A percentile compares a stretch with the other conserved stretches of the same genome.
These are phyloP conservation scores for Erodium moschatum DNA, from an alignment of 441 rosid genomes.

Conservation along the genomic window DNA sequence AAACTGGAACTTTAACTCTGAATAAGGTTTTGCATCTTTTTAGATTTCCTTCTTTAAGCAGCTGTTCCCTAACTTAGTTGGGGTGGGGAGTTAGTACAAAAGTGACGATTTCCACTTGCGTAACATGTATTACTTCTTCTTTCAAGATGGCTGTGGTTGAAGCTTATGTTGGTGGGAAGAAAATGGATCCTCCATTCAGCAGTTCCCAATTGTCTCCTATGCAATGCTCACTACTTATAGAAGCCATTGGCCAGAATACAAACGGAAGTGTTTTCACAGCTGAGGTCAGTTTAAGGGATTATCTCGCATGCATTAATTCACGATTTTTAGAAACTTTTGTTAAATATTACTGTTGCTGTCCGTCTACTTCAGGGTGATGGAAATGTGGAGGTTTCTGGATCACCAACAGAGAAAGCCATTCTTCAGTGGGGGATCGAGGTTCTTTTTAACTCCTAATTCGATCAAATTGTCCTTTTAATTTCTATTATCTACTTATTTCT, in stretches of 20 bases:
- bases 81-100: not conserved
- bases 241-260: slow-evolving; percentile 77
- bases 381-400: slow-evolving; percentile 73
- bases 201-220: slow-evolving; percentile 53
- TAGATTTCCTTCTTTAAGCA: not conserved
- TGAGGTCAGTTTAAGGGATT: slow-evolving; percentile 37
- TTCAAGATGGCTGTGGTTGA: slow-evolving; percentile 80
- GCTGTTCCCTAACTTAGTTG: no score
- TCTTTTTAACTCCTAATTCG: not conserved
- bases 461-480: slow-evolving; percentile 14
- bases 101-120: not conserved
- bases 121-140: slow-evolving; percentile 31
- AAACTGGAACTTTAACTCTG: slow-evolving; percentile 93
- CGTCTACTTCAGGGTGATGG: slow-evolving; percentile 43
- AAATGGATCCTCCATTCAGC: slow-evolving; percentile 49
- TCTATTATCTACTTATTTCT: slow-evolving; percentile 17
- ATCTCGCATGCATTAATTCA: not conserved
- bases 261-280: slow-evolving; percentile 70
- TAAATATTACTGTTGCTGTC: slow-evolving; percentile 7
- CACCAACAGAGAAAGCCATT: slow-evolving; percentile 97
- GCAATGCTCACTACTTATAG: slow-evolving; percentile 44
- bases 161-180: slow-evolving; percentile 53
- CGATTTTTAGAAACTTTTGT: slow-evolving; percentile 6
- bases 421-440: slow-evolving; percentile 91
- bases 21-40: slow-evolving; percentile 56